phyloP scores from a whole-genome alignment of 73 alveolate species.

The Paramecium sonneborni region DNA sequence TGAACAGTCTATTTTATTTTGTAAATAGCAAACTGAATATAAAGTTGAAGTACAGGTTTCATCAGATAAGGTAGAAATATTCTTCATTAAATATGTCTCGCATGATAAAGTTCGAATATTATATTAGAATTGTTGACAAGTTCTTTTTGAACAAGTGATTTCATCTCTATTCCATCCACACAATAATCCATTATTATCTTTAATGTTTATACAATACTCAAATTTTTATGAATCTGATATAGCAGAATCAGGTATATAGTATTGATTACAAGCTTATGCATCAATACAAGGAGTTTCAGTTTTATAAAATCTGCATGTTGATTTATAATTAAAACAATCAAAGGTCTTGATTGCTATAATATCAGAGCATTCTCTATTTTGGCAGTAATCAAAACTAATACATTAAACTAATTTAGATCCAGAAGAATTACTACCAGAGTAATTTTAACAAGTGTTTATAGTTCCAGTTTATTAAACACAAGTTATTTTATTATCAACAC shows the following conservation, averaged over 20 bases:
- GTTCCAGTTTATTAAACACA: neutral
- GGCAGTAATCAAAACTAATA: neutral
- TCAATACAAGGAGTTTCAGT: neutral
- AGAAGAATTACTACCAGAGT: neutral
- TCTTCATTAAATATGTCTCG: no score
- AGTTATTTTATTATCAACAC: neutral
- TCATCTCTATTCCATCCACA: neutral
- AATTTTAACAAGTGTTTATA: neutral
- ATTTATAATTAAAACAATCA: neutral
- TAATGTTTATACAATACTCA: neutral
- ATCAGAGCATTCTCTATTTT: neutral
- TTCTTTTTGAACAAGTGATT: neutral
- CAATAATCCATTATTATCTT: neutral
- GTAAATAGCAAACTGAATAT: no score
- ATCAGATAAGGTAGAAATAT: no score
- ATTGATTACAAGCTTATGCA: neutral
- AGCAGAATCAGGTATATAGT: neutral
- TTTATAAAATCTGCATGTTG: neutral
- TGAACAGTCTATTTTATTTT: no score
- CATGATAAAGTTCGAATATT: no score
- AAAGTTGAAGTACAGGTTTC: no score
- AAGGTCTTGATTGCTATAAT: neutral
- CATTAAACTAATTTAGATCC: neutral
- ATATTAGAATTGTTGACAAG: neutral
- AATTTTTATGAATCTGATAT: neutral